Percentiles rank a stretch among this genome's conserved stretches.
phyloP scores from a whole-genome alignment of 257 asterid genomes.

The Lycium barbarum region DNA sequence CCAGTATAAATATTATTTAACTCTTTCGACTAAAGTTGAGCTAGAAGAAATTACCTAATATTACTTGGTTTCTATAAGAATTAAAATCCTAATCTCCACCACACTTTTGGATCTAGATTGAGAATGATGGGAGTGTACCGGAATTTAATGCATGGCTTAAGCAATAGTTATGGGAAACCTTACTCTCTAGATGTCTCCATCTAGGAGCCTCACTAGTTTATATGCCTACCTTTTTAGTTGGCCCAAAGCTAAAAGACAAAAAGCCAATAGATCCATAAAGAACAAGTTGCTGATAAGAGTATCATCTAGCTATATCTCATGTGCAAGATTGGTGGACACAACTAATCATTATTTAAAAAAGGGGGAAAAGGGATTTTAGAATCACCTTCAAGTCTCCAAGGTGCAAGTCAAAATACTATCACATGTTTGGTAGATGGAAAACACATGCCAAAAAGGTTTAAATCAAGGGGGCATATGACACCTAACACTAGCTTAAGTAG shows the following conservation, averaged over 20 bases:
- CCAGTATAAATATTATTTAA: not conserved
- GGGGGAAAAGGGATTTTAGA: not conserved
- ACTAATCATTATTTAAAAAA: slow-evolving; percentile 51
- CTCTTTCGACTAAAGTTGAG: not conserved
- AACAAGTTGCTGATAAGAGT: not conserved
- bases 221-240: slow-evolving; percentile 46
- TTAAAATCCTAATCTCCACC: not conserved
- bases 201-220: slow-evolving; percentile 56
- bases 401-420: slow-evolving; percentile 36
- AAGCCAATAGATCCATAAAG: slow-evolving; percentile 3
- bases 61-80: too few relatives aligned
- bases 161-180: slow-evolving; percentile 32
- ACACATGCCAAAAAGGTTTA: slow-evolving; percentile 17
- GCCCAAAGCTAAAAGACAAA: slow-evolving; percentile 43
- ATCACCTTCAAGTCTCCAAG: not conserved
- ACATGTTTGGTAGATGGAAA: slow-evolving; percentile 62
- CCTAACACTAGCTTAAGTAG: not conserved
- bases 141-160: slow-evolving; percentile 22
- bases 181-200: slow-evolving; percentile 57
- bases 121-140: not conserved
- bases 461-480: not conserved
- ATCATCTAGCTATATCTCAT: slow-evolving; percentile 34
- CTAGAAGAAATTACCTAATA: not conserved
- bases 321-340: slow-evolving; percentile 54
- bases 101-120: not conserved